phyloP scores from a whole-genome alignment of 768 basidiomycete genomes.

The Tremella yokohamensis region DNA sequence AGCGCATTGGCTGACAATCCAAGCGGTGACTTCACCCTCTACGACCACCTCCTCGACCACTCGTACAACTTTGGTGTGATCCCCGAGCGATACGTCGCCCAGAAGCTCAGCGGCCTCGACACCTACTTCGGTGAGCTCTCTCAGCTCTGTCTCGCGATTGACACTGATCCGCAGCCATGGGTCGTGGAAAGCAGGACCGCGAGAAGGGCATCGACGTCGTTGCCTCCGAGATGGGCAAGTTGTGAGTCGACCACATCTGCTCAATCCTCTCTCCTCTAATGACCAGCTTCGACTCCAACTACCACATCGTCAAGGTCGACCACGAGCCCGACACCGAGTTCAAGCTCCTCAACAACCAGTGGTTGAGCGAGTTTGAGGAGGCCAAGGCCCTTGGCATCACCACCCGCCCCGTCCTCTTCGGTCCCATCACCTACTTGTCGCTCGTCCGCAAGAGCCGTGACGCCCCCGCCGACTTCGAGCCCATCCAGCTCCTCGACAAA shows the following conservation, averaged over 20 bases:
- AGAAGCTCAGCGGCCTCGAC: slow-evolving; percentile 81
- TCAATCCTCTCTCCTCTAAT: slow-evolving; percentile 2
- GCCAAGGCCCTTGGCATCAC: slow-evolving; percentile 81
- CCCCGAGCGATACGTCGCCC: slow-evolving; percentile 85
- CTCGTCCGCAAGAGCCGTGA: slow-evolving; percentile 89
- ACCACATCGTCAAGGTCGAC: slow-evolving; percentile 97
- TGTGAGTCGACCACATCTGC: slow-evolving; percentile 68
- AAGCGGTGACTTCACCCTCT: slow-evolving; percentile 98
- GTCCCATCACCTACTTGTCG: slow-evolving; percentile 89
- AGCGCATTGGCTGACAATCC: slow-evolving; percentile 23
- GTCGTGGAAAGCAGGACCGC: slow-evolving; percentile 83
- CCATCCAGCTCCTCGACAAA: slow-evolving; percentile 82
- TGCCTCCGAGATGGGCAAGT: slow-evolving; percentile 99
- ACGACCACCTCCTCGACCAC: slow-evolving; percentile 98
- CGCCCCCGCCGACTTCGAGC: slow-evolving; percentile 76
- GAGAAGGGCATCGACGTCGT: slow-evolving; percentile 89
- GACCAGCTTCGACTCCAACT: slow-evolving; percentile 93
- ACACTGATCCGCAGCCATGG: slow-evolving; percentile 62
- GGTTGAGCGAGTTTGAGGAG: slow-evolving; percentile 88
- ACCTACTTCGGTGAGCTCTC: slow-evolving; percentile 70
- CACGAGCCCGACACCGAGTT: slow-evolving; percentile 84
- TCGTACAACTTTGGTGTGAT: slow-evolving; percentile 94
- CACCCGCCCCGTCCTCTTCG: slow-evolving; percentile 93
- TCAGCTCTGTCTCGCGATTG: not conserved
- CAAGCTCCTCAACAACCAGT: slow-evolving; percentile 94